Percentiles rank a stretch among this genome's conserved stretches.
phyloP scores from a whole-genome alignment of 2,329 filamentous ascomycete genomes.

The Nemania abortiva region DNA sequence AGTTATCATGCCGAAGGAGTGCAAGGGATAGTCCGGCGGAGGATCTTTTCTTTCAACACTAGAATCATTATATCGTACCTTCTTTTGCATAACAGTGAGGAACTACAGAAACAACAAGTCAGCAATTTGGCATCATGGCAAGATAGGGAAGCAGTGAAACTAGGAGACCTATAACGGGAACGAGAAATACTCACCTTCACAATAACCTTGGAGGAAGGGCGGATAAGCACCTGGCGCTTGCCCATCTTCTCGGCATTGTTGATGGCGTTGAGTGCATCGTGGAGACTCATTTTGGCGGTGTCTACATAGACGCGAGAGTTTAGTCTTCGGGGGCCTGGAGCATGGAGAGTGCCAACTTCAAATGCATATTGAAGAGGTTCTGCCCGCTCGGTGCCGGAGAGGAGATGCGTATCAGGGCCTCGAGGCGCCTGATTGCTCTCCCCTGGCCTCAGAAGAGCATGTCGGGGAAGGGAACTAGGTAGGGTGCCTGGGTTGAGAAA shows the following conservation, averaged over 20 bases:
- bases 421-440: constrained; percentile 67
- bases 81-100: constrained; percentile 98
- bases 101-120: constrained; percentile 64
- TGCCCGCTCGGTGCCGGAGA: constrained; percentile 74
- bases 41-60: constrained; percentile 10
- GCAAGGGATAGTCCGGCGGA: constrained; percentile 27
- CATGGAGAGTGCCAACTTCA: constrained; percentile 76
- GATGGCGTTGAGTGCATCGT: constrained; percentile 99
- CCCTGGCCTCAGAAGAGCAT: constrained; percentile 64
- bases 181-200: constrained; percentile 68
- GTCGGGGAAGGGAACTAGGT: constrained; percentile 27
- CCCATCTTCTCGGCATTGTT: constrained; percentile 99
- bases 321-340: constrained; percentile 74
- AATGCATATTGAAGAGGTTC: constrained; percentile 68
- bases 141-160: neutral
- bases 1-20: constrained; percentile 98
- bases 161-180: neutral
- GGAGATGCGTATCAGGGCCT: constrained; percentile 70
- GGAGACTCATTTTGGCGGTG: constrained; percentile 97
- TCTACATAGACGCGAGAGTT: constrained; percentile 64
- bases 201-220: constrained; percentile 99
- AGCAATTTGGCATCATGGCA: constrained; percentile 1
- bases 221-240: constrained; percentile 99
- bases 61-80: constrained; percentile 78
- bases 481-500: constrained; percentile 52